These are phyloP conservation scores for Ogataea ganodermae DNA, from an alignment of 805 yeast genomes.

Conservation along the genomic window DNA sequence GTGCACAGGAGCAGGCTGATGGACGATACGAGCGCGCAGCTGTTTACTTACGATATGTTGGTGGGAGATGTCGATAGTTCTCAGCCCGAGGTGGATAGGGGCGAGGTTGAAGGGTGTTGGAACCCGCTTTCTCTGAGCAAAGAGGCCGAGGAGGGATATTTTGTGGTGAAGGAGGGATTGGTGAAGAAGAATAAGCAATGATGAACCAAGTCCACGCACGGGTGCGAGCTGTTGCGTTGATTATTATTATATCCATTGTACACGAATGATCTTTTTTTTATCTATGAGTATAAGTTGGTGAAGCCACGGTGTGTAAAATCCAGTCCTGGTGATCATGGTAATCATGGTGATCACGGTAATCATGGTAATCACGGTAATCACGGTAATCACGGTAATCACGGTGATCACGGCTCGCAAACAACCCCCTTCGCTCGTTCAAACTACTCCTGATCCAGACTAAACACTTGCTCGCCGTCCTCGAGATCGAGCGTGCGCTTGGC, in stretches of 20 bases:
- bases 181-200: constrained; percentile 38
- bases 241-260: too few relatives aligned
- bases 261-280: too few relatives aligned
- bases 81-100: constrained; percentile 34
- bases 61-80: constrained; percentile 24
- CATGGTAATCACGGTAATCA: too few relatives aligned
- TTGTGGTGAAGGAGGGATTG: constrained; percentile 48
- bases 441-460: constrained; percentile 15
- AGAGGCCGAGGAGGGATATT: constrained; percentile 40
- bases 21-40: constrained; percentile 26
- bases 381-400: too few relatives aligned
- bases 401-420: too few relatives aligned
- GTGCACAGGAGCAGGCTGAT: constrained; percentile 29
- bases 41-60: constrained; percentile 36
- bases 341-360: too few relatives aligned
- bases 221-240: too few relatives aligned
- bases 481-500: constrained; percentile 74
- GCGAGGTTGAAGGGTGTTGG: constrained; percentile 48
- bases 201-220: too few relatives aligned
- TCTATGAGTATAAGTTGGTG: too few relatives aligned
- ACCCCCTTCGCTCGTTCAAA: too few relatives aligned
- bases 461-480: constrained; percentile 56
- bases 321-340: too few relatives aligned
- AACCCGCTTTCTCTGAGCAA: constrained; percentile 39
- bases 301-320: too few relatives aligned